Evolutionary conservation across 805 yeast species (phyloP).

Genomic region (Yamadazyma scolyti): DNA sequence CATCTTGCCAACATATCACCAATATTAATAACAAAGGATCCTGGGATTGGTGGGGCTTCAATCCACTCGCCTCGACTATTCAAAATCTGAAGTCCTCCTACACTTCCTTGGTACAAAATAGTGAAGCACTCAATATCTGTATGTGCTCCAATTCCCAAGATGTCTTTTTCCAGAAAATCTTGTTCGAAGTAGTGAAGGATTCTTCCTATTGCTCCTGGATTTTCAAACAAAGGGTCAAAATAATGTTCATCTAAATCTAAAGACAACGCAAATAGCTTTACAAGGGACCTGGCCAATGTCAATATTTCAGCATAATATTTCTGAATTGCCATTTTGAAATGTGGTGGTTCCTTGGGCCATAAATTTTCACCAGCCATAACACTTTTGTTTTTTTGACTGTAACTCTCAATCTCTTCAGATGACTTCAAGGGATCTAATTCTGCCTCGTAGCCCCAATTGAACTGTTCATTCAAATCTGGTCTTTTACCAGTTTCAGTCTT

Average conservation of each 20-base stretch:
- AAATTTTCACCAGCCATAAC: constrained; percentile 10
- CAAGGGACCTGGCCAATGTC: constrained; percentile 6
- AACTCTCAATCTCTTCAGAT: constrained; percentile 7
- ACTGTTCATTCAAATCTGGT: constrained; percentile 12
- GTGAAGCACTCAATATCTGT: constrained; percentile 13
- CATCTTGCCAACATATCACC: constrained; percentile 14
- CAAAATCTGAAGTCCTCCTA: constrained; percentile 10
- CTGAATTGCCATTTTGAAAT: constrained; percentile 8
- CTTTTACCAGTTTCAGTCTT: constrained; percentile 9
- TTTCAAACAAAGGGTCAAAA: constrained; percentile 8
- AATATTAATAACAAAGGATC: constrained; percentile 11
- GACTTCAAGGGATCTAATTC: constrained; percentile 8
- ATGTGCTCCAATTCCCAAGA: constrained; percentile 12
- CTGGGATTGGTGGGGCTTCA: constrained; percentile 9
- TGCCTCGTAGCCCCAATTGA: constrained; percentile 12
- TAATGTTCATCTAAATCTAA: constrained; percentile 8
- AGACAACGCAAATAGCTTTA: constrained; percentile 9
- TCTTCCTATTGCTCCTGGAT: constrained; percentile 12
- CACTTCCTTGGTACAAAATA: constrained; percentile 10
- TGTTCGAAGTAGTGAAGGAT: constrained; percentile 10
- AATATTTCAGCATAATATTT: constrained; percentile 6
- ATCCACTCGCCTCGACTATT: constrained; percentile 11
- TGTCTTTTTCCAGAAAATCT: constrained; percentile 5
- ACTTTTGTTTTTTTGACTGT: constrained; percentile 3
- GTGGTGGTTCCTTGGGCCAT: constrained; percentile 9